Base-by-base conservation (phyloP, 2,329 filamentous ascomycete species). In the Apiospora kogelbergensis region DNA sequence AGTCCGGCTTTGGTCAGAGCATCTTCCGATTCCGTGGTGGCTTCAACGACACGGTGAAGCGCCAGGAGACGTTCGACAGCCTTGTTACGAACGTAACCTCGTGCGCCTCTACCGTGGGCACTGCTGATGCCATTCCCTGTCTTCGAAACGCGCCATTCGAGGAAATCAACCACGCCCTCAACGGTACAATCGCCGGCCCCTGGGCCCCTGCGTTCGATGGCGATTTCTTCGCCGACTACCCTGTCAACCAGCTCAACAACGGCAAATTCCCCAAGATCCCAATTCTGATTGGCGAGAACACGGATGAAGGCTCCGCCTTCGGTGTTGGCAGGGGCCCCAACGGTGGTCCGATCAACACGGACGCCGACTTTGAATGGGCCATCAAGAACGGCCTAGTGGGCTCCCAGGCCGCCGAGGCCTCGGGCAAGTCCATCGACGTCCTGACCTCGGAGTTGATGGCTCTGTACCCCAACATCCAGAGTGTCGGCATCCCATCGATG, bases 1-100 rank as follows among this genome's bases (percentile, higher is more conserved):
- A 89, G 71, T 87, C 84, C 17, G 84, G 84, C 9, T 82, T 81
- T 40, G 78, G 79, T 1, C 76, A 75, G 6, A 73, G 76, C 30
- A 74, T 81, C 11, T 67, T 70, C 2, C 71, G 78, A 65, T 75
- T 72, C 44, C 69, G 71, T 9, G 75, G 77, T 17, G 74, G 75
- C 17, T 71, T 77, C 30, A 79, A 79, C 65, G 72, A 74, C n/a
- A 79, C 75, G 15, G 63, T 57, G 6, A 45, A 68, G 6, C 74
- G 74, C 70, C 77, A 81, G 57, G 57, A 30, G 15, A 71, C 71
- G 2, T 80, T 77, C 48, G 71, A 79, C 48, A 71, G 68, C 6
- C 69, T 81, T 0, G 74, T 76, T 3, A 70, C 70, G 9, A 76
- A 78, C 67, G 74, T 76, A 11, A 73, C 74, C 17, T 65, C 63